Conservation (phyloP, 83 land plant species). For the Diphasiastrum complanatum region DNA sequence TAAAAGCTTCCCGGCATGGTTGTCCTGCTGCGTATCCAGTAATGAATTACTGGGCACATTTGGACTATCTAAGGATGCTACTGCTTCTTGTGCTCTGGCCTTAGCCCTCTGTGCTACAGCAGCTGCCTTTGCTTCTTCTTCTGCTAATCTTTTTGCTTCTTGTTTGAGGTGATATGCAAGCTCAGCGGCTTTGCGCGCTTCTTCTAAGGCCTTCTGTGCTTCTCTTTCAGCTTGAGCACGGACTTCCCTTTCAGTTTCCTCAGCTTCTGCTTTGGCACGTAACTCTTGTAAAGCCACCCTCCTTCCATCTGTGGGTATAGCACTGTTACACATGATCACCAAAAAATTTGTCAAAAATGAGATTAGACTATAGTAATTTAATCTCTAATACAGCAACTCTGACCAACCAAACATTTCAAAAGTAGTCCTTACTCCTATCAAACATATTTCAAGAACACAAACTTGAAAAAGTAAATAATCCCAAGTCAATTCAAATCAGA, state of each 20-base stretch:
- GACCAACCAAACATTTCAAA: no score
- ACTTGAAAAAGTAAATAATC: no score
- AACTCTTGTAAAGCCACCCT: constrained; percentile 4
- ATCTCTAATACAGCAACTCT: no score
- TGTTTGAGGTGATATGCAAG: constrained; percentile 5
- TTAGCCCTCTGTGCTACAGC: constrained; percentile 8
- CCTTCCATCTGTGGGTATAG: constrained; percentile 13
- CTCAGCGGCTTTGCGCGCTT: background rate
- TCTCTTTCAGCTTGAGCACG: constrained; percentile 5
- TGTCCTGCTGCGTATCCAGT: no score
- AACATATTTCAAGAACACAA: no score
- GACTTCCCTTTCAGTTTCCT: background rate
- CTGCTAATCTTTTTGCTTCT: constrained; percentile 4
- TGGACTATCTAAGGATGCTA: background rate
- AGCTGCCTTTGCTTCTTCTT: constrained; percentile 1
- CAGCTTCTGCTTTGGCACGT: constrained; percentile 16
- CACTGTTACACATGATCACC: background rate
- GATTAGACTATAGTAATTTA: no score
- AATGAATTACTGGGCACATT: no score
- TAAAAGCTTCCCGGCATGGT: no score
- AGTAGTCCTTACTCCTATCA: no score
- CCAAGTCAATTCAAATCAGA: no score
- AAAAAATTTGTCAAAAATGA: no score
- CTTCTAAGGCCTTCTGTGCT: constrained; percentile 8
- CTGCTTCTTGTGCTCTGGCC: constrained; percentile 4